phyloP scores from a whole-genome alignment of 1,284 basidiomycete species.

The Apiotrichum sp. region DNA sequence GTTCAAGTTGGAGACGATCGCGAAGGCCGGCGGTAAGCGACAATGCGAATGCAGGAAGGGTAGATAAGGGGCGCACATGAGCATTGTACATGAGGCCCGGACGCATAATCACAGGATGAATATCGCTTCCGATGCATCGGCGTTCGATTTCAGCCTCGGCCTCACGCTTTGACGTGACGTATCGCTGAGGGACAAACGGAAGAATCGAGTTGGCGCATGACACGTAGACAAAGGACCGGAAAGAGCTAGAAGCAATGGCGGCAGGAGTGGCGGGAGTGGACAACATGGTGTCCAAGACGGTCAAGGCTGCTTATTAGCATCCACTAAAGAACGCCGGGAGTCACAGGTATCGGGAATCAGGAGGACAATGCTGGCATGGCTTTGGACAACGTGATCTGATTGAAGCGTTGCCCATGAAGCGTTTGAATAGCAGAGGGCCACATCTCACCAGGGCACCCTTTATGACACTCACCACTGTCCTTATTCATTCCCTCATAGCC shows the following conservation, averaged over 20 bases:
- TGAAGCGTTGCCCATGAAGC: no score
- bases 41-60: slow-evolving; percentile 75
- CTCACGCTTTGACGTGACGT: slow-evolving; percentile 84
- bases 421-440: no score
- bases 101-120: slow-evolving; percentile 63
- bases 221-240: slow-evolving; percentile 73
- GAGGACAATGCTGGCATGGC: no score
- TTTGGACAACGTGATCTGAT: no score
- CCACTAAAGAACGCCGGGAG: no score
- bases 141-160: slow-evolving; percentile 55
- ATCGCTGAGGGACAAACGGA: slow-evolving; percentile 74
- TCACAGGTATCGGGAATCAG: no score
- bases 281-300: slow-evolving; percentile 67
- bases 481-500: slow-evolving; percentile 77
- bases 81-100: slow-evolving; percentile 97
- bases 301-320: slow-evolving; percentile 53
- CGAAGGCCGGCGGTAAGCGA: slow-evolving; percentile 68
- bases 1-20: slow-evolving; percentile 56
- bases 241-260: slow-evolving; percentile 6
- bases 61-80: slow-evolving; percentile 78
- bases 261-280: slow-evolving; percentile 10
- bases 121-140: neutral
- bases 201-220: slow-evolving; percentile 91
- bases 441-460: neutral
- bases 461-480: slow-evolving; percentile 66